phyloP scores from a whole-genome alignment of 495 filamentous ascomycete species.

The Astrocystis sublimbata region DNA sequence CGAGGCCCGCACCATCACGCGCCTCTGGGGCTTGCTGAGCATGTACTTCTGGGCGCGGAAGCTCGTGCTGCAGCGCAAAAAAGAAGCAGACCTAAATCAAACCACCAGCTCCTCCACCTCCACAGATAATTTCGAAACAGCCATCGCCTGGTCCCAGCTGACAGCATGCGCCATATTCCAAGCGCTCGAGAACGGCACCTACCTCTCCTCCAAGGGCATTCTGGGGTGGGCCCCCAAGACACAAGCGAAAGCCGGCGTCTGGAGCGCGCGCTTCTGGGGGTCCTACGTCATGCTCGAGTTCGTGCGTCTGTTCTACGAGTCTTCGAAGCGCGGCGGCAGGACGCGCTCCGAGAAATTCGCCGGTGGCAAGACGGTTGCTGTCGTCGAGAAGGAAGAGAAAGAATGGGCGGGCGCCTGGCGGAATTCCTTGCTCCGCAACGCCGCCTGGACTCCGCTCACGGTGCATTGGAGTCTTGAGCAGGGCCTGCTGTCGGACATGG shows the following conservation, averaged over 20 bases:
- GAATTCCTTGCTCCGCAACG: constrained; percentile 48
- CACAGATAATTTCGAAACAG: constrained; percentile 42
- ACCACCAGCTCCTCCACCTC: constrained; percentile 7
- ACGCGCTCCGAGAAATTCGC: constrained; percentile 33
- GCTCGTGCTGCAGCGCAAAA: constrained; percentile 42
- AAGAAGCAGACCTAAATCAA: constrained; percentile 4
- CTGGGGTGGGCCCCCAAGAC: constrained; percentile 57
- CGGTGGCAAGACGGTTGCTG: constrained; percentile 37
- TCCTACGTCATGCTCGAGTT: constrained; percentile 76
- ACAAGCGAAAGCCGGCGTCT: constrained; percentile 61
- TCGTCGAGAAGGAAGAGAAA: constrained; percentile 43
- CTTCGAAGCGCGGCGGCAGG: constrained; percentile 23
- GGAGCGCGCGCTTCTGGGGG: constrained; percentile 80
- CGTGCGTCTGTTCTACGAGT: constrained; percentile 59
- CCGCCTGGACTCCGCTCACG: constrained; percentile 59
- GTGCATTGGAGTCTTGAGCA: constrained; percentile 81
- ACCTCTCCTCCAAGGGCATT: constrained; percentile 69
- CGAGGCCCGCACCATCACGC: constrained; percentile 70
- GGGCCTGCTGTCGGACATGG: constrained; percentile 60
- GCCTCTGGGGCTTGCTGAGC: constrained; percentile 75
- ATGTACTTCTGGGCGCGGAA: constrained; percentile 73
- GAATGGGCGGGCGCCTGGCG: constrained; percentile 47
- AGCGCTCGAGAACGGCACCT: constrained; percentile 79
- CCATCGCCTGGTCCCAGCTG: constrained; percentile 68
- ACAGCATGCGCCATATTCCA: constrained; percentile 68